Conservation (phyloP, 768 basidiomycete species). For the Xerocomellus chrysenteron region DNA sequence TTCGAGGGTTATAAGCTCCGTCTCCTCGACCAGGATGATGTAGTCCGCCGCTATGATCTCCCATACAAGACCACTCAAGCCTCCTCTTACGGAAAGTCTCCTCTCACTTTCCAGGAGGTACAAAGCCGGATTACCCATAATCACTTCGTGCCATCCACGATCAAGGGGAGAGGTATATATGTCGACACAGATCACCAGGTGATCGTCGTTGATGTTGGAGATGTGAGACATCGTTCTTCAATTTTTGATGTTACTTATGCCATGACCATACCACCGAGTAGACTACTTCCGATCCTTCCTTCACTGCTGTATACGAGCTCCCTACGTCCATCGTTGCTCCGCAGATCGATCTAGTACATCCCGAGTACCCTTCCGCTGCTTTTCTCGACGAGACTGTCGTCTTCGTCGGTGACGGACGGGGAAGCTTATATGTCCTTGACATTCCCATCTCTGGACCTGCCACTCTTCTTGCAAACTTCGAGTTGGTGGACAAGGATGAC, state of each 20-base stretch:
- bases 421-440: conserved; percentile 61
- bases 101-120: conserved; percentile 77
- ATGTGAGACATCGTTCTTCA: conserved; percentile 44
- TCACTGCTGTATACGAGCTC: conserved; percentile 58
- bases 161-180: conserved; percentile 55
- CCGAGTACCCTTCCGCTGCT: conserved; percentile 73
- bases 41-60: conserved; percentile 52
- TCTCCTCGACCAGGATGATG: conserved; percentile 56
- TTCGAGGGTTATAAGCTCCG: conserved; percentile 85
- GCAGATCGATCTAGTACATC: conserved; percentile 41
- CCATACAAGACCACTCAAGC: conserved; percentile 45
- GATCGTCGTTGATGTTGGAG: conserved; percentile 53
- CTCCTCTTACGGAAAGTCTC: conserved; percentile 56
- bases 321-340: conserved; percentile 50
- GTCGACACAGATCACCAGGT: conserved; percentile 65
- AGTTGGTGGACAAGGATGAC: conserved; percentile 33
- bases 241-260: conserved; percentile 1
- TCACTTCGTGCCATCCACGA: conserved; percentile 57
- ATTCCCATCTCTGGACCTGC: conserved; percentile 41
- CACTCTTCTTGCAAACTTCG: conserved; percentile 51
- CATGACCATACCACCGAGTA: conserved; percentile 38
- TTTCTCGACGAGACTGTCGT: conserved; percentile 51
- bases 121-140: conserved; percentile 84
- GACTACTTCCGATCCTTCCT: conserved; percentile 50
- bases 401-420: conserved; percentile 69